A percentile compares a stretch with the other conserved stretches of the same genome.
These are phyloP conservation scores for Lagenidium giganteum DNA, from an alignment of 352 stramenopile genomes.

Conservation along the genomic window DNA sequence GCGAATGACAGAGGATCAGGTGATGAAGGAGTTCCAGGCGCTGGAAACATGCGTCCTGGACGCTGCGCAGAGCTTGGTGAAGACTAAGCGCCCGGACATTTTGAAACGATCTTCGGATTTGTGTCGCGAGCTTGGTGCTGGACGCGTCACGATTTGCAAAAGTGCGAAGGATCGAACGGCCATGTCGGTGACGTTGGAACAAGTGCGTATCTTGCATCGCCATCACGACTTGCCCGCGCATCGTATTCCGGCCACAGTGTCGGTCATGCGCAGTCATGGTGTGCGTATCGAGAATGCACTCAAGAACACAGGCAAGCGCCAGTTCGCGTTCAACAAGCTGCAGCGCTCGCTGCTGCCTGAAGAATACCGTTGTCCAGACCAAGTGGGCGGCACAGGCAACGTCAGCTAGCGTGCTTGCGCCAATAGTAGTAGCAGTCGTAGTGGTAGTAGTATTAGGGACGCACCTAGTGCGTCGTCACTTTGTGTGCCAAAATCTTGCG, in stretches of 20 bases:
- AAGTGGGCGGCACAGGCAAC: constrained; percentile 78
- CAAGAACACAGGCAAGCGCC: constrained; percentile 87
- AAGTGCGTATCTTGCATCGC: constrained; percentile 83
- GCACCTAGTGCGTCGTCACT: too few relatives aligned
- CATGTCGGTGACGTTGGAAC: constrained; percentile 97
- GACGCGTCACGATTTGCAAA: constrained; percentile 95
- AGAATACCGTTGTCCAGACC: constrained; percentile 82
- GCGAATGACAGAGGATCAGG: constrained; percentile 67
- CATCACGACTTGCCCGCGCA: constrained; percentile 77
- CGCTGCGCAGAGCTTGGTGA: constrained; percentile 76
- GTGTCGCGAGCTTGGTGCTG: constrained; percentile 84
- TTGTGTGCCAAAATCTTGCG: too few relatives aligned
- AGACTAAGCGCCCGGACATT: constrained; percentile 84
- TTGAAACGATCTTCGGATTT: constrained; percentile 76
- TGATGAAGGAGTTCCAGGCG: constrained; percentile 57
- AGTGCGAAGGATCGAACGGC: constrained; percentile 97
- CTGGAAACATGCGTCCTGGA: constrained; percentile 68
- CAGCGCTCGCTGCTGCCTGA: constrained; percentile 83
- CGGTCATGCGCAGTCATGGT: constrained; percentile 83
- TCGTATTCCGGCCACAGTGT: constrained; percentile 73
- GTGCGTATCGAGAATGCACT: constrained; percentile 86
- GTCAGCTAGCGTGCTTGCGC: too few relatives aligned
- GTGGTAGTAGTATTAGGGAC: too few relatives aligned
- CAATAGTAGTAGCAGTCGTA: too few relatives aligned
- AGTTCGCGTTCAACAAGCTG: constrained; percentile 88